Base-by-base conservation (phyloP, 2,329 filamentous ascomycete species). In the Aspergillus texensis region DNA sequence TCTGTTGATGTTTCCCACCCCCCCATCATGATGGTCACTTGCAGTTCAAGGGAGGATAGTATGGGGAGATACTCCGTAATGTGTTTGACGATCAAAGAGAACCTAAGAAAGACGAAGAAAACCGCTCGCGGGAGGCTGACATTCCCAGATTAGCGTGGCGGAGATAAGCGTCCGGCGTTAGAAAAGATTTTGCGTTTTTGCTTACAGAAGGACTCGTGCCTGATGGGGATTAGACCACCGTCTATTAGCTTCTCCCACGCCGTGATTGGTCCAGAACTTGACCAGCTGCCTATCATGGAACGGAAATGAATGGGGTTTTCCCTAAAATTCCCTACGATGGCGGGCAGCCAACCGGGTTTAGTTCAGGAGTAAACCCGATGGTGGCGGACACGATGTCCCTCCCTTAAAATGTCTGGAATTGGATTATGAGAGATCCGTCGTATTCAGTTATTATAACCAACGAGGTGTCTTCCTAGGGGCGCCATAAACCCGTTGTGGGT, bases 121-220 rank as follows among this genome's bases (percentile, higher is more conserved):
- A 36, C 34, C 34, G 34, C 32, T 34, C 11, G 32, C 10, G 34
- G 34, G 34, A 36, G 34, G 34, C 34, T 16, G 34, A 36, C 34
- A 16, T 36, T 34, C 32, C 32, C 32, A 34, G 54, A n/a, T 26
- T 54, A 34, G 19, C 46, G 36, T 45, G 34, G 39, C 52, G 52
- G 52, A 55, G 52, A 55, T 55, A 55, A 55, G 32, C 30, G 32
- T 16, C 52, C 52, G 52, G 52, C 19, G 52, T 36, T 54, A 36
- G 14, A 36, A 34, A 36, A 12, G n/a, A 53, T 30, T n/a, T 21
- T 53, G 16, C 50, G 11, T 21, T 2, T 16, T 36, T 36, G 34
- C 34, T 36, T 14, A 36, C 34, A 16, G 34, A 5, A 36, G 5
- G 34, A 16, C 34, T 36, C 34, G 34, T 36, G 34, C 34, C 14